These are phyloP conservation scores for Wickerhamiella sergipiensis DNA, from an alignment of 805 yeast species.

Conservation along the genomic window DNA sequence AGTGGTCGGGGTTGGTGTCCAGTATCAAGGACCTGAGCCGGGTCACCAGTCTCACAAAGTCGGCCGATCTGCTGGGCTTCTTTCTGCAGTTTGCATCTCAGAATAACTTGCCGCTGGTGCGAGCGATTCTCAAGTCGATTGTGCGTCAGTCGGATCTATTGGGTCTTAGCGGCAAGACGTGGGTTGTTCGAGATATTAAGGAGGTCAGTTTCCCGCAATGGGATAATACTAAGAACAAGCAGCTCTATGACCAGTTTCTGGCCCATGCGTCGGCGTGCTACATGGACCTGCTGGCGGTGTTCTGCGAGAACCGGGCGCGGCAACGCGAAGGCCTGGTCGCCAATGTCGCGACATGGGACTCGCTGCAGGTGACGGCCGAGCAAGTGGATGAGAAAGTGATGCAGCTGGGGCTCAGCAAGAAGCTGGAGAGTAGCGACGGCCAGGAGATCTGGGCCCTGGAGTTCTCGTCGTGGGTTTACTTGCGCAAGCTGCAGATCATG, in stretches of 20 bases:
- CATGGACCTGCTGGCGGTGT: slow-evolving; percentile 34
- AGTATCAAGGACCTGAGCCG: slow-evolving; percentile 11
- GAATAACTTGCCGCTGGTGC: slow-evolving; percentile 18
- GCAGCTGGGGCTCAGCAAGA: slow-evolving; percentile 13
- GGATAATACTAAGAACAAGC: slow-evolving; percentile 17
- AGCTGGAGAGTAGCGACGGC: slow-evolving; percentile 18
- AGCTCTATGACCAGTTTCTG: slow-evolving; percentile 21
- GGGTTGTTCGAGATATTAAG: slow-evolving; percentile 30
- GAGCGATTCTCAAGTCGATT: slow-evolving; percentile 18
- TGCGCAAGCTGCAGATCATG: slow-evolving; percentile 57
- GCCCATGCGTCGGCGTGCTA: slow-evolving; percentile 28
- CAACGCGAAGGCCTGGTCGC: slow-evolving; percentile 64
- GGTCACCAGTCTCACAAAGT: slow-evolving; percentile 10
- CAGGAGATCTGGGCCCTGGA: slow-evolving; percentile 34
- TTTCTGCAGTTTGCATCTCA: slow-evolving; percentile 20
- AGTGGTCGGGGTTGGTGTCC: slow-evolving; percentile 10
- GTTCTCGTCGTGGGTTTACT: slow-evolving; percentile 55
- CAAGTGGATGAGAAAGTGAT: slow-evolving; percentile 38
- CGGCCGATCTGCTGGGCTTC: slow-evolving; percentile 23
- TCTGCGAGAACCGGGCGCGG: slow-evolving; percentile 59
- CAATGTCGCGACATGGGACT: slow-evolving; percentile 52
- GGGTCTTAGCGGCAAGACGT: slow-evolving; percentile 10
- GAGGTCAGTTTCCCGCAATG: slow-evolving; percentile 28
- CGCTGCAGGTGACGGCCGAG: slow-evolving; percentile 65
- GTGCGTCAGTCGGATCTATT: slow-evolving; percentile 9